Evolutionary conservation across 2,329 filamentous ascomycete species (phyloP), one percentile per base, ranked within the genome.

Genomic region (Cylindrodendrum hubeiense): DNA sequence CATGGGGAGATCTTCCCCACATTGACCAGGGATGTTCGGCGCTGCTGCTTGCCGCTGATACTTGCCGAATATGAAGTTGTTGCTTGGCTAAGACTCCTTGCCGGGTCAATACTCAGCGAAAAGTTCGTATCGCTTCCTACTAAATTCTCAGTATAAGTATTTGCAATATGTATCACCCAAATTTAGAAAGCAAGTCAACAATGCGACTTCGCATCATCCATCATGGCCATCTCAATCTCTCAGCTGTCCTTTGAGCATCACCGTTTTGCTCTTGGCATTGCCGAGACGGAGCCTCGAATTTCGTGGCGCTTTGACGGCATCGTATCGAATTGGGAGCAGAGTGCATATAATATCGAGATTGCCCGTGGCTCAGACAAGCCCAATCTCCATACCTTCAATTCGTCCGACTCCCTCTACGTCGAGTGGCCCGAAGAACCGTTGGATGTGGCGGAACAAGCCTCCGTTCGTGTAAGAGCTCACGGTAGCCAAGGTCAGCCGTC

Each of bases 251-350:
- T 84, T 56, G 82, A 84, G 68, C 81, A 84, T 52, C 80, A 84
- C 37, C 76, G 75, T 1, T 60, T 70, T 4, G 76, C 80, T 19
- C 68, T 85, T 3, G 84, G 84, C 6, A 84, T 86, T 28, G 81
- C 76, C 3, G 82, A 85, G 58, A 69, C 75, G 0, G 57, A 74
- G 10, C 84, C 84, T 9, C 77, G 84, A 0, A 80, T 86, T 46
- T 84, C 83, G 2, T 86, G 84, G 83, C 70, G 78, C 5, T 84
- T 85, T 49, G 75, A 76, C 4, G 80, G 81, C 2, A 71, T 77
- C 7, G 77, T 74, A 8, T 47, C 74, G 0, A 71, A 82, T 64
- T 86, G 83, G 83, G 75, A 76, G 5, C 84, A 86, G 66, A 75
- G 70, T 6, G 72, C 77, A 8, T 86, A 86, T 46, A 82, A 83